These are phyloP conservation scores for Nyctanthes arbortristis DNA, from an alignment of 257 asterid genomes.

Conservation along the genomic window DNA sequence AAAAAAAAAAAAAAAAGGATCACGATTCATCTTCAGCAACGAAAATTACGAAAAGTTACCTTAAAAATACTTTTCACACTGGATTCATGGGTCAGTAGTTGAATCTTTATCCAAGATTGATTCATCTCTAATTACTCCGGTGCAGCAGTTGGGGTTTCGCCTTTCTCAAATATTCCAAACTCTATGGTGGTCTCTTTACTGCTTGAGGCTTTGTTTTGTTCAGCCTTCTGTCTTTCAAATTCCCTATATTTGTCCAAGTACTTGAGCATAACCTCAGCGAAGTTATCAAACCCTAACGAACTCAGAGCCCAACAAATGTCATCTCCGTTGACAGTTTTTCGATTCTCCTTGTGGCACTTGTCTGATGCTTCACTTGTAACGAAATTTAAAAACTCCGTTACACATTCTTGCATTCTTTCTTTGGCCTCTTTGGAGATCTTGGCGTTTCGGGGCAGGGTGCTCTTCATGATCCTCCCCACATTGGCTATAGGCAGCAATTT, in stretches of 20 bases:
- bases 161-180: not conserved
- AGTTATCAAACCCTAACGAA: slow-evolving; percentile 58
- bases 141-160: not conserved
- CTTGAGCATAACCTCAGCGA: slow-evolving; percentile 41
- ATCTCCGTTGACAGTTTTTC: slow-evolving; percentile 65
- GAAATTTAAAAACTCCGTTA: slow-evolving; percentile 63
- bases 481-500: slow-evolving; percentile 71
- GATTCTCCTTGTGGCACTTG: slow-evolving; percentile 58
- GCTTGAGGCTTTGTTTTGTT: slow-evolving; percentile 8
- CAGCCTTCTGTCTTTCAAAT: slow-evolving; percentile 38
- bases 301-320: slow-evolving; percentile 62
- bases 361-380: slow-evolving; percentile 65
- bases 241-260: slow-evolving; percentile 48
- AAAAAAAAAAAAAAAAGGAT: not conserved
- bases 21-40: not conserved
- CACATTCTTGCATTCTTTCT: slow-evolving; percentile 65
- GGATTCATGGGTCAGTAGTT: not conserved
- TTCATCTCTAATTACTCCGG: not conserved
- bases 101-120: not conserved
- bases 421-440: slow-evolving; percentile 67
- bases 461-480: slow-evolving; percentile 66
- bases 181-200: slow-evolving; percentile 19
- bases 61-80: not conserved
- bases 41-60: not conserved
- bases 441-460: slow-evolving; percentile 51